These are phyloP conservation scores for Suillus plorans DNA, from an alignment of 768 basidiomycete genomes.

Conservation along the genomic window DNA sequence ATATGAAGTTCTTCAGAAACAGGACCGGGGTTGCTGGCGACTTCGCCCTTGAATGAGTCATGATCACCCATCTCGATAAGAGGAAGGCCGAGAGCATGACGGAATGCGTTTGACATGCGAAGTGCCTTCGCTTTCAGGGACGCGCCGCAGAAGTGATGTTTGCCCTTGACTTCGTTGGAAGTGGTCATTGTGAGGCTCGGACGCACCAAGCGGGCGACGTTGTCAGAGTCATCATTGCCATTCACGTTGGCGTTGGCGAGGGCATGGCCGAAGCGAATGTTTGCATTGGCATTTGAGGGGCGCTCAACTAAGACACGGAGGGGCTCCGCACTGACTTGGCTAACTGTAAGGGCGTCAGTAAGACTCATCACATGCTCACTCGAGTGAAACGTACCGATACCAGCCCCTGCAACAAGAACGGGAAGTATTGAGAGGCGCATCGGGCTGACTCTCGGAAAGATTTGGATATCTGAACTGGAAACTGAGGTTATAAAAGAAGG, in stretches of 20 bases:
- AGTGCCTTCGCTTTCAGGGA: constrained; percentile 49
- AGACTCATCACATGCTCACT: neutral
- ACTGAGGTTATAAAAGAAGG: neutral
- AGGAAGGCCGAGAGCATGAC: constrained; percentile 54
- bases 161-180: constrained; percentile 11
- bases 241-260: constrained; percentile 33
- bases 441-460: neutral
- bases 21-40: constrained; percentile 11
- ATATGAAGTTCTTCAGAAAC: constrained; percentile 33
- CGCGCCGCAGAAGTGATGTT: constrained; percentile 32
- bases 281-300: constrained; percentile 28
- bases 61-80: constrained; percentile 35
- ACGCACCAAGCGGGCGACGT: constrained; percentile 22
- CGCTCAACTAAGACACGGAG: constrained; percentile 44
- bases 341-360: constrained; percentile 15
- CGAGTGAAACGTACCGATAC: constrained; percentile 25
- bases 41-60: constrained; percentile 10
- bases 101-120: constrained; percentile 53
- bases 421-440: constrained; percentile 43
- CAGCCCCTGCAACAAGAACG: constrained; percentile 37
- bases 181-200: constrained; percentile 13
- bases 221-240: constrained; percentile 20
- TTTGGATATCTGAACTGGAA: neutral
- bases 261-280: constrained; percentile 40
- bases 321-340: constrained; percentile 48